A percentile compares a stretch with the other conserved stretches of the same genome.
Evolutionary conservation across 23 red algal species (phyloP).

Genomic region (Cyanidiococcus yangmingshanensis): DNA sequence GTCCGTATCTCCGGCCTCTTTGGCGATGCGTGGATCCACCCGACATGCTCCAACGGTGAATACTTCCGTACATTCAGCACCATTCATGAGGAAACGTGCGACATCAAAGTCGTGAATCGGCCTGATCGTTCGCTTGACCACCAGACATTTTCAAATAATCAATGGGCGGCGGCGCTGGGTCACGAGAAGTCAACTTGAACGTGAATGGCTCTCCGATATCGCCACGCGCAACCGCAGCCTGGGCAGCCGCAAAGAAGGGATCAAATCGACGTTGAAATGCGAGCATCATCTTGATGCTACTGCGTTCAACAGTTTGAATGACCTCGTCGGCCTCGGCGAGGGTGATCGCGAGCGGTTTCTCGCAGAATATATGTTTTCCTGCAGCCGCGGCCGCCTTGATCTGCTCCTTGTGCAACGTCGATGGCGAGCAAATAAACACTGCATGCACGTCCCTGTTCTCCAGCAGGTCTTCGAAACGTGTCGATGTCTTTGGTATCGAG

Average conservation of each 20-base stretch:
- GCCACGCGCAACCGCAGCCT: constrained; percentile 45
- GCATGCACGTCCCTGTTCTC: constrained; percentile 63
- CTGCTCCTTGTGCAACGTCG: constrained; percentile 78
- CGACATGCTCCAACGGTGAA: constrained; percentile 51
- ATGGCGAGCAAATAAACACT: constrained; percentile 85
- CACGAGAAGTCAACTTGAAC: constrained; percentile 71
- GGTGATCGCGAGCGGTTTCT: constrained; percentile 84
- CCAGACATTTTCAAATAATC: constrained; percentile 83
- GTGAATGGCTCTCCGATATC: constrained; percentile 68
- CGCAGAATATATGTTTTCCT: constrained; percentile 94
- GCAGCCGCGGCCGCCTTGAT: constrained; percentile 64
- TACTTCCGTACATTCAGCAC: constrained; percentile 68
- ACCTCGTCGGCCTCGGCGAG: constrained; percentile 70
- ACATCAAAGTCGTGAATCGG: constrained; percentile 98
- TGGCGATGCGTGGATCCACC: constrained; percentile 50
- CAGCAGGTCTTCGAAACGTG: constrained; percentile 44
- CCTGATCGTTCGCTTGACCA: constrained; percentile 80
- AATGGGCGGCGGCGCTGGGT: constrained; percentile 89
- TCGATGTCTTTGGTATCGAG: constrained; percentile 33
- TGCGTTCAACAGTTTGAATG: constrained; percentile 56
- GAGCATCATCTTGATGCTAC: constrained; percentile 66
- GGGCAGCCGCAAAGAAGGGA: constrained; percentile 58
- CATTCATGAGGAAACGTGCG: constrained; percentile 59
- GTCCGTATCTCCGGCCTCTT: constrained; percentile 75
- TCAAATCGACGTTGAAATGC: constrained; percentile 95